Evolutionary conservation across 331 rosid species (phyloP).

Genomic region (Phaseolus coccineus): DNA sequence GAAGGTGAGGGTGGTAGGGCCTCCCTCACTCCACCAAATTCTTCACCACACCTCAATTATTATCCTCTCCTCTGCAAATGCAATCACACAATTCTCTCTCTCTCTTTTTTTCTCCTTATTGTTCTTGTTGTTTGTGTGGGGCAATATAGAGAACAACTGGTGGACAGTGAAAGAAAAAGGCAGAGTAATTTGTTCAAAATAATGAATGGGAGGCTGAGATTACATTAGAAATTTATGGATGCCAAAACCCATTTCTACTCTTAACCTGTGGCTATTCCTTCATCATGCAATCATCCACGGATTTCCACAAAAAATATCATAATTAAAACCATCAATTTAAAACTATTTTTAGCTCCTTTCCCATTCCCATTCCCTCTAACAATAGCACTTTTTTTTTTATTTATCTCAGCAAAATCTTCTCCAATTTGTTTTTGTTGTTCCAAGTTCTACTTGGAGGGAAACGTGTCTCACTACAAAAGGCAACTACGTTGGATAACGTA

Average conservation of each 20-base stretch:
- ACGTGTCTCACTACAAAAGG: conserved; percentile 58
- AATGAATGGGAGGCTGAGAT: conserved; percentile 55
- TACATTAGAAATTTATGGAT: conserved; percentile 59
- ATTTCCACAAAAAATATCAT: not conserved
- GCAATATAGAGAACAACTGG: conserved; percentile 52
- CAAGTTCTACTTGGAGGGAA: conserved; percentile 54
- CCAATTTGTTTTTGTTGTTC: not conserved
- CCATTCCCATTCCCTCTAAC: not conserved
- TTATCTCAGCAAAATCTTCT: conserved; percentile 12
- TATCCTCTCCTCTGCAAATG: conserved; percentile 43
- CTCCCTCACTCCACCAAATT: conserved; percentile 55
- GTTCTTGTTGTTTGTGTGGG: conserved; percentile 24
- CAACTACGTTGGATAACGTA: conserved; percentile 46
- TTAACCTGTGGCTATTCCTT: conserved; percentile 22
- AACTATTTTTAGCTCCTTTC: not conserved
- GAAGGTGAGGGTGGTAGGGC: conserved; percentile 58
- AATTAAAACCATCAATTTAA: not conserved
- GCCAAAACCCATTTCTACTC: conserved; percentile 43
- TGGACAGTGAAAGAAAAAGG: conserved; percentile 41
- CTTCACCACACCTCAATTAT: conserved; percentile 61
- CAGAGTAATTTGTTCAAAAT: conserved; percentile 35
- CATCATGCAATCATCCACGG: conserved; percentile 30
- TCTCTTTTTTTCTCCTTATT: not conserved
- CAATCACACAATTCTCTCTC: conserved; percentile 50
- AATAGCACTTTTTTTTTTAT: not conserved